Percentiles rank a stretch among this genome's conserved stretches.
phyloP scores from a whole-genome alignment of 352 stramenopile genomes.

The Pythium diclinum region DNA sequence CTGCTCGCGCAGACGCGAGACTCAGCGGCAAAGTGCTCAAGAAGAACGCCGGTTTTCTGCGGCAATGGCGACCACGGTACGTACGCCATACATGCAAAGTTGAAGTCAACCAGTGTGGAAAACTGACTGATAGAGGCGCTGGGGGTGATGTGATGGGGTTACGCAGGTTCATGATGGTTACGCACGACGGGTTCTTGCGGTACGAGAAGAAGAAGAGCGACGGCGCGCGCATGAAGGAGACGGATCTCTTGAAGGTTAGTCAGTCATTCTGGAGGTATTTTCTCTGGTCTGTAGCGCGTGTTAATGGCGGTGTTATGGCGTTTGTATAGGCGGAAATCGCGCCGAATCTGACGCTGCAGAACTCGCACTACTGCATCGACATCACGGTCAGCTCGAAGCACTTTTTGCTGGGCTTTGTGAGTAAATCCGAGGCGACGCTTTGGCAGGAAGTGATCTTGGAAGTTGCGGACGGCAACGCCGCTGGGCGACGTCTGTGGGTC shows the following conservation, averaged over 20 bases:
- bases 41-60: conserved; percentile 62
- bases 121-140: neutral
- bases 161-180: conserved; percentile 35
- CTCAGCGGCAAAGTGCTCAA: conserved; percentile 51
- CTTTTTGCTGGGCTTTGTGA: conserved; percentile 52
- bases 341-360: conserved; percentile 32
- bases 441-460: conserved; percentile 73
- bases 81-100: neutral
- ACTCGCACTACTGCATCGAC: conserved; percentile 64
- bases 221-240: conserved; percentile 49
- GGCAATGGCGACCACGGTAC: conserved; percentile 58
- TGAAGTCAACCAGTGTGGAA: conserved; percentile 3
- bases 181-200: conserved; percentile 55
- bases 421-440: conserved; percentile 35
- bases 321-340: conserved; percentile 36
- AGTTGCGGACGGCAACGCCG: conserved; percentile 69
- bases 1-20: conserved; percentile 14
- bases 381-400: conserved; percentile 40
- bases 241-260: conserved; percentile 68
- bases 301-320: neutral
- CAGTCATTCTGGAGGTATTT: neutral
- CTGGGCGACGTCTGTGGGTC: conserved; percentile 63
- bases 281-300: neutral
- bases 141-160: conserved; percentile 9
- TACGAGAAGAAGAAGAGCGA: conserved; percentile 72